These are phyloP conservation scores for Phellopilus nigrolimitatus DNA, from an alignment of 1,284 basidiomycete genomes.

Conservation along the genomic window DNA sequence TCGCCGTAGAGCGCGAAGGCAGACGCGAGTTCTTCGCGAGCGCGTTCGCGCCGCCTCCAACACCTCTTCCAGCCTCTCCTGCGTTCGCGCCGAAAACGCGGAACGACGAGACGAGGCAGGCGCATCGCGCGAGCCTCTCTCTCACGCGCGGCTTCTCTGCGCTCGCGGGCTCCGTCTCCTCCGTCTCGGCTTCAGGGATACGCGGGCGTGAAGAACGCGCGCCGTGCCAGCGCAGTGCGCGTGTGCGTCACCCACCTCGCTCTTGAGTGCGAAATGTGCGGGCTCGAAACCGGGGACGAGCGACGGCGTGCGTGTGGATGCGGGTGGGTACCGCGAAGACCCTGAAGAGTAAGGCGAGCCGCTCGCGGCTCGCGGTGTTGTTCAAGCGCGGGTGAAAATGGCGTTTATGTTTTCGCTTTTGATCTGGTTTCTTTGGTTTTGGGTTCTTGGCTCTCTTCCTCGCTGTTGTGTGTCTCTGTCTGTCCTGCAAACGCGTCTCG, in stretches of 20 bases:
- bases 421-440: not conserved
- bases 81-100: not conserved
- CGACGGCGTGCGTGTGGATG: not conserved
- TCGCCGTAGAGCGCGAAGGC: constrained; percentile 9
- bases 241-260: constrained; percentile 3
- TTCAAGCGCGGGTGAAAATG: constrained; percentile 6
- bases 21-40: constrained; percentile 16
- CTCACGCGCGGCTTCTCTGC: constrained; percentile 4
- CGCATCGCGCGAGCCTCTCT: not conserved
- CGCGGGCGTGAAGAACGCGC: not conserved
- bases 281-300: not conserved
- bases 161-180: not conserved
- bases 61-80: not conserved
- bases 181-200: too few relatives aligned
- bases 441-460: too few relatives aligned
- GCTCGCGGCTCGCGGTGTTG: constrained; percentile 10
- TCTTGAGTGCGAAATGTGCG: not conserved
- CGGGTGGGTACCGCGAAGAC: not conserved
- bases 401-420: not conserved
- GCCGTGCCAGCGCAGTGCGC: constrained; percentile 8
- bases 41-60: constrained; percentile 10
- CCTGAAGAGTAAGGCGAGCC: constrained; percentile 8
- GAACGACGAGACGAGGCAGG: not conserved
- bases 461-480: too few relatives aligned
- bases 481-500: too few relatives aligned